Evolutionary conservation across 1,139 yeast genomes (phyloP).

Genomic region (Nakaseomyces sp.): DNA sequence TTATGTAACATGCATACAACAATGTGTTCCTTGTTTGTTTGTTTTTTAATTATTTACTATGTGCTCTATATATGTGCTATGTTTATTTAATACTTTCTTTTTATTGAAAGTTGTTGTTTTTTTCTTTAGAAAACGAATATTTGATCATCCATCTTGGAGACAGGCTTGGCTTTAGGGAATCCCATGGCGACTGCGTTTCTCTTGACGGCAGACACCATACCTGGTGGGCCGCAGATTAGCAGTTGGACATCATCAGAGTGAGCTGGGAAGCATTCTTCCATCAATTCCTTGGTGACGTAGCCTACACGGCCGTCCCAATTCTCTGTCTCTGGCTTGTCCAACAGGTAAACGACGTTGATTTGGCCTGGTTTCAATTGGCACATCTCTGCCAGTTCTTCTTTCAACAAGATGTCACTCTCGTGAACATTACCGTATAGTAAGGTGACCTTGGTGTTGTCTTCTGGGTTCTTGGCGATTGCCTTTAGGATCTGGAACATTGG

Average conservation of each 20-base stretch:
- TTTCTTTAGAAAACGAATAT: constrained; percentile 63
- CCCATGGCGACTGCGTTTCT: constrained; percentile 75
- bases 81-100: background rate
- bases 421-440: constrained; percentile 68
- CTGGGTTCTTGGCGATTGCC: constrained; percentile 56
- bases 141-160: constrained; percentile 87
- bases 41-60: no score
- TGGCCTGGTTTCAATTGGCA: constrained; percentile 54
- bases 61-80: no score
- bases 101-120: background rate
- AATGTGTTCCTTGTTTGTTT: no score
- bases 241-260: constrained; percentile 47
- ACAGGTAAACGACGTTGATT: constrained; percentile 63
- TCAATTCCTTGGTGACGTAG: constrained; percentile 68
- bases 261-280: constrained; percentile 57
- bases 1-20: no score
- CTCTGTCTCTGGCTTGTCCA: constrained; percentile 49
- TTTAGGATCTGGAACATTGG: constrained; percentile 88
- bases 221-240: constrained; percentile 92
- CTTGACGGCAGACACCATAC: constrained; percentile 71
- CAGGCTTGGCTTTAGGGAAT: constrained; percentile 79
- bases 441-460: constrained; percentile 60
- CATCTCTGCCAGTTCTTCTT: constrained; percentile 67
- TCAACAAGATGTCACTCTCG: constrained; percentile 69
- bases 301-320: constrained; percentile 80